These are phyloP conservation scores for Dendrobium huoshanense DNA, from an alignment of 106 monocot species.

Conservation along the genomic window DNA sequence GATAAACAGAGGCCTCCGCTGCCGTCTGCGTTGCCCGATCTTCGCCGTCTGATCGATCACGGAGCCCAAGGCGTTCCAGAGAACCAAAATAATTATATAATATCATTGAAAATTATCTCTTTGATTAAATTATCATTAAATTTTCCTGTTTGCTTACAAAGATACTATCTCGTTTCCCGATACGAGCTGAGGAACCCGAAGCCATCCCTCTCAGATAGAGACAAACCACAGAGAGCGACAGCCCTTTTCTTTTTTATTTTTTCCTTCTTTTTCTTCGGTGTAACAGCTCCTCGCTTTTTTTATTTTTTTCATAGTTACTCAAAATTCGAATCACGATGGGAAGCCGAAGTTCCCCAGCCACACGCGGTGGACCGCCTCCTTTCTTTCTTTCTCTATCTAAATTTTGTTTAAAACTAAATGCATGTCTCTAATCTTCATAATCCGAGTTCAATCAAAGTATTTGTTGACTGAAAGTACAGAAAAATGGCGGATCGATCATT, in stretches of 20 bases:
- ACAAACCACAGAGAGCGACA: constrained; percentile 10
- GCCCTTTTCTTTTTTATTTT: not conserved
- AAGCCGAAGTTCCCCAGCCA: not conserved
- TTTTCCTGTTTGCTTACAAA: not conserved
- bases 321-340: not conserved
- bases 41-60: not conserved
- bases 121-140: not conserved
- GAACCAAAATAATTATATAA: not conserved
- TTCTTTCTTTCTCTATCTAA: not conserved
- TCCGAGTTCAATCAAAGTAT: no score
- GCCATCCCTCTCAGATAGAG: constrained; percentile 4
- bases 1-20: not conserved
- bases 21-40: not conserved
- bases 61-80: not conserved
- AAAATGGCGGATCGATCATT: no score
- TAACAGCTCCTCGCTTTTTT: not conserved
- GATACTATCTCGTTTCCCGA: constrained; percentile 7
- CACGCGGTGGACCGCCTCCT: not conserved
- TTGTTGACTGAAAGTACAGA: no score
- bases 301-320: not conserved
- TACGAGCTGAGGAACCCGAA: constrained; percentile 10
- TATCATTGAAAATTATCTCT: not conserved
- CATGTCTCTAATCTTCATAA: not conserved
- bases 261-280: not conserved
- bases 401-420: not conserved